Conservation (phyloP, 306 rosid genomes). For the Canavalia gladiata region DNA sequence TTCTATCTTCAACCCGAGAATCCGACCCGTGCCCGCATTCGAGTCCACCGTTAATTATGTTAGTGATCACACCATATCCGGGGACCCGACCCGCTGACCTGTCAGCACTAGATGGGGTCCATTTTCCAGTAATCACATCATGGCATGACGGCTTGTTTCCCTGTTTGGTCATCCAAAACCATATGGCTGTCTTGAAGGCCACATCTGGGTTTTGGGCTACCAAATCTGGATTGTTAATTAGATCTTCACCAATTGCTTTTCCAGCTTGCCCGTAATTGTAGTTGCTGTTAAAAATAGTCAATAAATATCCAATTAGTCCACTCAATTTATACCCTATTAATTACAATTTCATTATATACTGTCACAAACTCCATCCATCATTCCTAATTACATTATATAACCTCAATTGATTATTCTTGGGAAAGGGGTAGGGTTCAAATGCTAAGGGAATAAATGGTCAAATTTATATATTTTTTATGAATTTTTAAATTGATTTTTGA, state of each 20-base stretch:
- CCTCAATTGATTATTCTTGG: too few species aligned
- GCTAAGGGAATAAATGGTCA: too few species aligned
- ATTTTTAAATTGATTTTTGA: too few species aligned
- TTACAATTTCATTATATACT: neutral
- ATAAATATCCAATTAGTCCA: neutral
- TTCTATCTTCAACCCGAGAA: conserved; percentile 15
- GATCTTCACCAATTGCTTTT: conserved; percentile 44
- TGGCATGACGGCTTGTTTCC: conserved; percentile 78
- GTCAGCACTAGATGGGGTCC: conserved; percentile 65
- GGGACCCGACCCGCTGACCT: conserved; percentile 43
- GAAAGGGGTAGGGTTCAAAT: too few species aligned
- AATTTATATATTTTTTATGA: too few species aligned
- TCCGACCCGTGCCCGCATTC: conserved; percentile 53
- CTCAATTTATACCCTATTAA: neutral
- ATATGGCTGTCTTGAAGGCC: conserved; percentile 72
- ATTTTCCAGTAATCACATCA: conserved; percentile 59
- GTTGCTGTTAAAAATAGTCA: conserved; percentile 55
- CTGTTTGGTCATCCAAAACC: conserved; percentile 89
- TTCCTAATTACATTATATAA: too few species aligned
- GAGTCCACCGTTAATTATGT: conserved; percentile 49
- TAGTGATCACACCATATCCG: conserved; percentile 57
- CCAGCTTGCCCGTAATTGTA: conserved; percentile 73
- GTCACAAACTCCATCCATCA: neutral
- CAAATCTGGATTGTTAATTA: conserved; percentile 63
- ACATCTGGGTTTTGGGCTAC: conserved; percentile 58